Percentiles rank a stretch among this genome's conserved stretches.
These are phyloP conservation scores for Penicillium sp. DNA, from an alignment of 2,329 filamentous ascomycete genomes.

Conservation along the genomic window DNA sequence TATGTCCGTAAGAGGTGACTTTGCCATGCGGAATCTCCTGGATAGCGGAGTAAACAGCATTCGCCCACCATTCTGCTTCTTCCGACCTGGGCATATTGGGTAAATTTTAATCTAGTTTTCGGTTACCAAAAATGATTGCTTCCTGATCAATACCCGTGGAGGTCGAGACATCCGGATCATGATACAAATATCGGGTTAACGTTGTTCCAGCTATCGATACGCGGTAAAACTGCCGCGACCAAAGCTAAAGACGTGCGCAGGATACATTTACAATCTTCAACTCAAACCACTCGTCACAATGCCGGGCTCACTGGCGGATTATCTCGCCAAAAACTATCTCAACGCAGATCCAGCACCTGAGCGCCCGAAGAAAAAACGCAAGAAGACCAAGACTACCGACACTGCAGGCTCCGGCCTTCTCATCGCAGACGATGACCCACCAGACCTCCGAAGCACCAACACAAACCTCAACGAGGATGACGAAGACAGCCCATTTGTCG, in stretches of 20 bases:
- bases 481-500: slow-evolving; percentile 37
- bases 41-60: slow-evolving; percentile 76
- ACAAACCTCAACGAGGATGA: slow-evolving; percentile 33
- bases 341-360: slow-evolving; percentile 57
- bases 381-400: slow-evolving; percentile 51
- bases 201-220: slow-evolving; percentile 25
- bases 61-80: slow-evolving; percentile 52
- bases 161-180: not conserved
- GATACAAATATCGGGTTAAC: slow-evolving; percentile 22
- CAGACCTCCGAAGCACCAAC: slow-evolving; percentile 32
- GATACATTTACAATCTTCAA: not conserved
- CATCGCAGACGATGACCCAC: slow-evolving; percentile 45
- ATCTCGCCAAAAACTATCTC: slow-evolving; percentile 90
- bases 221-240: slow-evolving; percentile 5
- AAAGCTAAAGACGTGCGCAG: not conserved
- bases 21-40: slow-evolving; percentile 81
- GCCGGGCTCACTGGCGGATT: slow-evolving; percentile 65
- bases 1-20: slow-evolving; percentile 83
- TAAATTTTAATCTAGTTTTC: not conserved
- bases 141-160: not conserved
- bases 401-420: slow-evolving; percentile 43
- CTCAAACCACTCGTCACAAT: slow-evolving; percentile 10
- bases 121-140: not conserved
- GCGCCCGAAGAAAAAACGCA: slow-evolving; percentile 59
- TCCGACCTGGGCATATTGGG: slow-evolving; percentile 46